Conservation (phyloP, 2,329 filamentous ascomycete species). For the Sordariomycetes sp. region DNA sequence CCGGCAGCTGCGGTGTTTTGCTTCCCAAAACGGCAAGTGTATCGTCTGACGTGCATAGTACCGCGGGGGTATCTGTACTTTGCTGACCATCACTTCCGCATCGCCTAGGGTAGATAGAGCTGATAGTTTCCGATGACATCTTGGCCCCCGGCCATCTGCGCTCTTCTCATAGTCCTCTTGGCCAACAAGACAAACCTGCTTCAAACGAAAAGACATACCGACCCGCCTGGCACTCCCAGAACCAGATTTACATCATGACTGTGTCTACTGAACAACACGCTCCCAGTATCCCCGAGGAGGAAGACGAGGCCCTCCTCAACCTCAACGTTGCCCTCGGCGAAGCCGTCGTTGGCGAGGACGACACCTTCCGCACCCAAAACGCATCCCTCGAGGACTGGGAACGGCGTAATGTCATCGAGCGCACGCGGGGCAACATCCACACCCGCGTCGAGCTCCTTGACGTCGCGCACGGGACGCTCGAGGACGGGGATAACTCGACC, state of each 20-base stretch:
- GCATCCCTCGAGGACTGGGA: not conserved
- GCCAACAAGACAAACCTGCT: not conserved
- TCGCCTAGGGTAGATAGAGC: not conserved
- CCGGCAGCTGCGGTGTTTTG: no score
- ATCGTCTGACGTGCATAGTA: not conserved
- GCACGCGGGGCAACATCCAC: not conserved
- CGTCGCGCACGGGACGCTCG: not conserved
- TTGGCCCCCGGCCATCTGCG: no score
- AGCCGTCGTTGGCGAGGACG: not conserved
- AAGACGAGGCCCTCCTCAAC: not conserved
- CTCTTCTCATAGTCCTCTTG: no score
- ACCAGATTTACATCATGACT: not conserved
- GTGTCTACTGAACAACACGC: not conserved
- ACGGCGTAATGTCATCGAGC: not conserved
- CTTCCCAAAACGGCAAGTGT: not conserved
- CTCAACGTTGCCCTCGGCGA: not conserved
- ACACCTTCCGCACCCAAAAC: not conserved
- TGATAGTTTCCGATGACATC: not conserved
- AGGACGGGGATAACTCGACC: not conserved
- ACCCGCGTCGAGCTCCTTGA: not conserved
- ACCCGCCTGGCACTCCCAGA: not conserved
- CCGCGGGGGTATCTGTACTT: not conserved
- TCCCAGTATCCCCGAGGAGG: not conserved
- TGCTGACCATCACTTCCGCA: not conserved
- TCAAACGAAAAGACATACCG: not conserved